Conservation (phyloP, 768 basidiomycete species). For the Filobasidium floriforme region DNA sequence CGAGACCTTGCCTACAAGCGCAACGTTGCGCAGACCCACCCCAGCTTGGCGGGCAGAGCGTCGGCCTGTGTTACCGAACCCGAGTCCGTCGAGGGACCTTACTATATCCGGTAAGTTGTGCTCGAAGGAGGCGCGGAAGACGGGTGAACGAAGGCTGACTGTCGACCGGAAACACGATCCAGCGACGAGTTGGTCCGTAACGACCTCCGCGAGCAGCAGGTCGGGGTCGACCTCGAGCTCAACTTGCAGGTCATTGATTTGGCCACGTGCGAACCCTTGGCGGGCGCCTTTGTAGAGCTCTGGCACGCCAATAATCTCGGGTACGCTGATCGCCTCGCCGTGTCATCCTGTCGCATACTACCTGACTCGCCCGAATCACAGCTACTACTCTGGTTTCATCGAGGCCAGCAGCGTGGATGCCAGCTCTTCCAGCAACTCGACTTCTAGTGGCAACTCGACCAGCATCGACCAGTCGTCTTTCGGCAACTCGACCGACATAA, state of each 20-base stretch:
- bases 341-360: no score
- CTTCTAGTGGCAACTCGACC: neutral
- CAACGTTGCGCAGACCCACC: neutral
- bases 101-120: constrained; percentile 30
- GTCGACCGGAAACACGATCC: no score
- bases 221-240: constrained; percentile 44
- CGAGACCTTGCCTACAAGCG: neutral
- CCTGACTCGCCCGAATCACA: no score
- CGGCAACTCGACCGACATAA: no score
- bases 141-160: no score
- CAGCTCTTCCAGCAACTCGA: neutral
- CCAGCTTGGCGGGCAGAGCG: neutral
- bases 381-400: constrained; percentile 9
- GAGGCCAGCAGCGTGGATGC: neutral
- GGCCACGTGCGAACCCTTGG: constrained; percentile 46
- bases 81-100: constrained; percentile 34
- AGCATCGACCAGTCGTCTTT: no score
- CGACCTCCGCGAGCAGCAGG: constrained; percentile 40
- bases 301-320: constrained; percentile 48
- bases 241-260: constrained; percentile 48
- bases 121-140: no score
- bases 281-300: constrained; percentile 46
- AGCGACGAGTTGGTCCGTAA: constrained; percentile 40
- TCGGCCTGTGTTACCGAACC: constrained; percentile 21
- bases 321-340: no score